Evolutionary conservation across 208 protist genomes (phyloP).

Genomic region (Leptomonas pyrrhocoris): DNA sequence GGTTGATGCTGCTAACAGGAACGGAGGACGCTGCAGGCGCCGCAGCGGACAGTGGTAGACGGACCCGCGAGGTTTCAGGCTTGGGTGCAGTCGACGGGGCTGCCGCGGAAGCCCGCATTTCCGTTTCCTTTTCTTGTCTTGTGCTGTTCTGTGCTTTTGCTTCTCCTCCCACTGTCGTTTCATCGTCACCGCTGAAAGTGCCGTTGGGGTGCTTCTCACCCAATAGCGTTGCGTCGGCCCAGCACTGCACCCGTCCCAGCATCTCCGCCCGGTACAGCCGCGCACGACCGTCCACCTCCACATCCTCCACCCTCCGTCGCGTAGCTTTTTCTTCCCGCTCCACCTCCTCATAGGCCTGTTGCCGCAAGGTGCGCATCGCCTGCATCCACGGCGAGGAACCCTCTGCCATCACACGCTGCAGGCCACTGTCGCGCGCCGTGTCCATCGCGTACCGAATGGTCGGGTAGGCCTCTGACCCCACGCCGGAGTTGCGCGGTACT

Average conservation of each 20-base stretch:
- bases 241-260: slow-evolving; percentile 20
- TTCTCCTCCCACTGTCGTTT: neutral
- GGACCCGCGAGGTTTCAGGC: neutral
- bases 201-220: neutral
- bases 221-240: neutral
- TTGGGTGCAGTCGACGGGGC: neutral
- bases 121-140: neutral
- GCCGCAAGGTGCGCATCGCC: slow-evolving; percentile 23
- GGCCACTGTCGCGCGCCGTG: neutral
- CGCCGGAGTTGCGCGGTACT: neutral
- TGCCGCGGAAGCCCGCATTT: neutral
- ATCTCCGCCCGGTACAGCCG: slow-evolving; percentile 29
- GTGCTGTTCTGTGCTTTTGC: neutral
- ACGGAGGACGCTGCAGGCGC: neutral
- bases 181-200: neutral
- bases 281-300: slow-evolving; percentile 35
- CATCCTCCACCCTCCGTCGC: slow-evolving; percentile 23
- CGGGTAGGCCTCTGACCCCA: slow-evolving; percentile 11
- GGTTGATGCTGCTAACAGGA: neutral
- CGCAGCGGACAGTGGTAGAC: neutral
- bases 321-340: slow-evolving; percentile 20
- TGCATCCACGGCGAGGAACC: slow-evolving; percentile 35
- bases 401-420: slow-evolving; percentile 13
- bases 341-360: slow-evolving; percentile 20
- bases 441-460: slow-evolving; percentile 1